These are phyloP conservation scores for Monotropa hypopitys DNA, from an alignment of 179 eudicot species.

Conservation along the genomic window DNA sequence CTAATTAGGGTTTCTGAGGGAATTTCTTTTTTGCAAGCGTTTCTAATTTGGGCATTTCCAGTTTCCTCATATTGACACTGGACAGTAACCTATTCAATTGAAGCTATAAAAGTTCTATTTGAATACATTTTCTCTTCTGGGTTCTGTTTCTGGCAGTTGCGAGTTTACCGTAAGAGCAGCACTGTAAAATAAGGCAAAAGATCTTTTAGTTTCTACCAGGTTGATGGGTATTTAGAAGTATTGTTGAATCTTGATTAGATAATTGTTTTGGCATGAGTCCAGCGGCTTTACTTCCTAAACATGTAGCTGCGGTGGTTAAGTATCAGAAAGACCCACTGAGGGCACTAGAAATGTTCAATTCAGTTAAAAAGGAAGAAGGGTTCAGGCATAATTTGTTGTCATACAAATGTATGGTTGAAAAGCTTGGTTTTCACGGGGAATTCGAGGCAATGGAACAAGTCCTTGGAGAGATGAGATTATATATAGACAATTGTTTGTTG, in stretches of 20 bases:
- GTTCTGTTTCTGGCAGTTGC: constrained; percentile 3
- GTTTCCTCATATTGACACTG: neutral
- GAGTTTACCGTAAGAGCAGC: neutral
- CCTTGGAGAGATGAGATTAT: constrained; percentile 56
- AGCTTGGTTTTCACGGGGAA: constrained; percentile 60
- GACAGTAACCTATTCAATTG: neutral
- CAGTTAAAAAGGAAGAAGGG: constrained; percentile 61
- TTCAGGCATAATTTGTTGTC: constrained; percentile 55
- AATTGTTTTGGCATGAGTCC: constrained; percentile 35
- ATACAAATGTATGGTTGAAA: constrained; percentile 59
- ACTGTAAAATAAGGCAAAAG: neutral
- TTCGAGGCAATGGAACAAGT: constrained; percentile 71
- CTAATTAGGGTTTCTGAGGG: neutral
- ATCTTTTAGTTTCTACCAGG: neutral
- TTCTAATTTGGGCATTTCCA: neutral
- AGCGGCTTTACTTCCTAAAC: constrained; percentile 57
- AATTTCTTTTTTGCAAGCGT: too few species aligned
- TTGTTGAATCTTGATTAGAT: neutral
- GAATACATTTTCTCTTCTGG: neutral
- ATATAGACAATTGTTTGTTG: constrained; percentile 40
- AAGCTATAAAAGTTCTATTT: neutral
- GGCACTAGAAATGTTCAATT: constrained; percentile 73
- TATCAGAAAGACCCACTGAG: constrained; percentile 65
- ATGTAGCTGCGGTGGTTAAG: constrained; percentile 69
- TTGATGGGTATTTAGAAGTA: constrained; percentile 6